A percentile compares a stretch with the other conserved stretches of the same genome.
These are phyloP conservation scores for Boletus pseudopeckii DNA, from an alignment of 768 basidiomycete species.

Conservation along the genomic window DNA sequence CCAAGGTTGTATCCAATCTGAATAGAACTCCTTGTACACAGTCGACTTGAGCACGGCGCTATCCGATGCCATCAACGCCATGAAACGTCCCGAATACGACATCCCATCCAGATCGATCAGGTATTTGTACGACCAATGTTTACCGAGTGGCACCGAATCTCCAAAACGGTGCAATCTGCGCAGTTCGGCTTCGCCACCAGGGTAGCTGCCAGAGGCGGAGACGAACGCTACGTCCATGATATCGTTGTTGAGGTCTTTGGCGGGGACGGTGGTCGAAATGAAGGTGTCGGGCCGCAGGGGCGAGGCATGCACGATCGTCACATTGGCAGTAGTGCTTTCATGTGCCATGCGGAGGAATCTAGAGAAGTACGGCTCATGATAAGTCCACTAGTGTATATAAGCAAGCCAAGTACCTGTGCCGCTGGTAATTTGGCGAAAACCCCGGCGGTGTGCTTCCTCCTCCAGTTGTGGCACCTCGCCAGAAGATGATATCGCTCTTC, in stretches of 20 bases:
- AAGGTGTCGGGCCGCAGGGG: conserved; percentile 56
- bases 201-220: conserved; percentile 71
- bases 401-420: conserved; percentile 59
- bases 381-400: not conserved
- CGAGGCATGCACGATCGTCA: conserved; percentile 67
- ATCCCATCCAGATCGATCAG: conserved; percentile 91
- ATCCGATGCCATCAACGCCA: conserved; percentile 81
- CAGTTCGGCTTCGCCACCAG: conserved; percentile 68
- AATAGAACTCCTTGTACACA: conserved; percentile 88
- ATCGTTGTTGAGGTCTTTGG: conserved; percentile 62
- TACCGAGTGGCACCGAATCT: conserved; percentile 74
- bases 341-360: conserved; percentile 80
- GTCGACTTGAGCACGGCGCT: conserved; percentile 89
- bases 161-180: conserved; percentile 63
- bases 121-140: conserved; percentile 93
- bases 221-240: conserved; percentile 90
- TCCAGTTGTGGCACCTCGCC: conserved; percentile 95
- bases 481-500: conserved; percentile 86
- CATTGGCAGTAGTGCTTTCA: conserved; percentile 42
- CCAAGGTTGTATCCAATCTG: conserved; percentile 93
- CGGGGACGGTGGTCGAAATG: conserved; percentile 58
- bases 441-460: conserved; percentile 87
- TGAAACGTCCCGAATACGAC: conserved; percentile 90
- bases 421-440: conserved; percentile 77
- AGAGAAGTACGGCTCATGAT: not conserved